Evolutionary conservation across 2,329 filamentous ascomycete species (phyloP), one percentile per base, ranked within the genome.

Genomic region (Neonectria sp.): DNA sequence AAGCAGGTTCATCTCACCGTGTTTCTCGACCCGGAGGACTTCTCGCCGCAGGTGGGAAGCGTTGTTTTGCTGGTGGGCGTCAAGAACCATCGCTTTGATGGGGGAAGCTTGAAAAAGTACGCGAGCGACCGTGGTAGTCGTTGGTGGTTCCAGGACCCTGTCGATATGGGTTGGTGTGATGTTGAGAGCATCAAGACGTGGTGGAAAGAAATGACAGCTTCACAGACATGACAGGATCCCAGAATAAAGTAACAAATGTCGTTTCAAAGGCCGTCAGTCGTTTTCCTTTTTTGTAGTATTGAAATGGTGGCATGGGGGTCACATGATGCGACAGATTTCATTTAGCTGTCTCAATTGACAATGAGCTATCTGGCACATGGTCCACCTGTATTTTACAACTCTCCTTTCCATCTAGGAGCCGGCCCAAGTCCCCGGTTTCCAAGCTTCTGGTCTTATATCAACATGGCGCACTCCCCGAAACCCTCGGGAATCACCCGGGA

Each of bases 61-160:
- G 83, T 84, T 0, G 84, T 89, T 1, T 69, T 90, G 4, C 76
- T 90, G 1, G 80, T 86, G 0, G 87, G 87, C 0, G 86, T 89
- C 2, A 90, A 89, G 78, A 90, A 89, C 35, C 88, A 90, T 56
- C 76, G 82, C 2, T 89, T 86, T 63, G 87, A 89, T 17, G 82
- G 82, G 1, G 82, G 82, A 0, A 82, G 81, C 35, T 65, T 84
- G 56, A 84, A 84, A 71, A 84, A 84, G 71, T 84, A 84, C 55
- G 80, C 78, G 15, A 84, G 82, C 65, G 82, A 84, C 46, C 70
- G 73, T 37, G 74, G 73, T 45, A 73, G 72, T 2, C 74, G 68
- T 13, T 89, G 87, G 87, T 89, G 87, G 87, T 84, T 84, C 56
- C 81, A 86, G 72, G 78, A 86, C 57, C 86, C 86, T 4, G 69